Evolutionary conservation across 2,329 filamentous ascomycete species (phyloP).

Genomic region (Fusarium sp.): DNA sequence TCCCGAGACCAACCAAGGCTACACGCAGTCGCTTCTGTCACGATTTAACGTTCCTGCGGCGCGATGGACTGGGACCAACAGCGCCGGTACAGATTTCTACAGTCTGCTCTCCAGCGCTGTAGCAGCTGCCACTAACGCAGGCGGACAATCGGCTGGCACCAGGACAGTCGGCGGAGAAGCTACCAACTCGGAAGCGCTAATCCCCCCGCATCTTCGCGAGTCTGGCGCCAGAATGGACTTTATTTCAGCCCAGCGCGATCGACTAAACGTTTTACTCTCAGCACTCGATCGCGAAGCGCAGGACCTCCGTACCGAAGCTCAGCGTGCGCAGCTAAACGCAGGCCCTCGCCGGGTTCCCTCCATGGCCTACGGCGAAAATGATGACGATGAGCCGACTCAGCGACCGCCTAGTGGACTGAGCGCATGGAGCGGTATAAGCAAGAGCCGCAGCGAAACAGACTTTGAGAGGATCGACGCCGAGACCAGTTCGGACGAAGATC

Average conservation of each 20-base stretch:
- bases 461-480: constrained; percentile 92
- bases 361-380: constrained; percentile 50
- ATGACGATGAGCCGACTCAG: constrained; percentile 55
- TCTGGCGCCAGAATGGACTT: constrained; percentile 79
- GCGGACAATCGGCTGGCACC: constrained; percentile 53
- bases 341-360: constrained; percentile 40
- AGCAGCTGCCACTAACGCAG: constrained; percentile 69
- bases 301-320: constrained; percentile 63
- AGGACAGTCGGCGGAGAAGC: constrained; percentile 43
- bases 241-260: constrained; percentile 84
- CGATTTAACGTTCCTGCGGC: constrained; percentile 87
- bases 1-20: constrained; percentile 66
- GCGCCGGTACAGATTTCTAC: constrained; percentile 77
- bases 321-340: constrained; percentile 44
- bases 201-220: constrained; percentile 77
- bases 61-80: constrained; percentile 66
- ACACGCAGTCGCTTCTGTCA: constrained; percentile 86
- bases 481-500: constrained; percentile 71
- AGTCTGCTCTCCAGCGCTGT: constrained; percentile 82
- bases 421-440: constrained; percentile 73
- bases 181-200: constrained; percentile 69
- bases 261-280: constrained; percentile 79
- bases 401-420: constrained; percentile 65
- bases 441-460: constrained; percentile 88
- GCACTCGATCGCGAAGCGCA: constrained; percentile 86